These are phyloP conservation scores for Iberis pinnata DNA, from an alignment of 345 rosid genomes.

Conservation along the genomic window DNA sequence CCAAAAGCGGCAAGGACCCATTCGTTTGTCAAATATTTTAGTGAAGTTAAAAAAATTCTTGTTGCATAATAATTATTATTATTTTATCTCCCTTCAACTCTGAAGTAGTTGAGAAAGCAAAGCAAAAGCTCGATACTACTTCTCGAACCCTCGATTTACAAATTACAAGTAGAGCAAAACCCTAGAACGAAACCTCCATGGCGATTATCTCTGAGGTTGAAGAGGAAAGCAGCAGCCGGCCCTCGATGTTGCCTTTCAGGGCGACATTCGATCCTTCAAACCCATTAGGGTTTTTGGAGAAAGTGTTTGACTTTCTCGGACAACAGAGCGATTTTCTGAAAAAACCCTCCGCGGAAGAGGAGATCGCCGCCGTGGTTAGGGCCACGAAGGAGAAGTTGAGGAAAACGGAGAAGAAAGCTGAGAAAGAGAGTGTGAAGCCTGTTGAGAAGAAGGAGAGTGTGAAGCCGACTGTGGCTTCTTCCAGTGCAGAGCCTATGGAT, in stretches of 20 bases:
- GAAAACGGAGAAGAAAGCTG: constrained; percentile 26
- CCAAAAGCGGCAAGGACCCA: no score
- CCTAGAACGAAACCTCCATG: constrained; percentile 45
- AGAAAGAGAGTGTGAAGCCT: constrained; percentile 19
- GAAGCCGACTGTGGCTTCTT: no score
- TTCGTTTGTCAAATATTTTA: no score
- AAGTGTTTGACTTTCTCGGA: constrained; percentile 58
- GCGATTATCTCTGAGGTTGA: constrained; percentile 63
- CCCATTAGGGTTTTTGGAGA: constrained; percentile 60
- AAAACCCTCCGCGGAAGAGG: constrained; percentile 52
- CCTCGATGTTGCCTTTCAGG: constrained; percentile 30
- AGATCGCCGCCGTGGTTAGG: constrained; percentile 41
- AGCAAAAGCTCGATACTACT: no score
- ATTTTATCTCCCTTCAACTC: no score
- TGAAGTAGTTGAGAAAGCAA: no score
- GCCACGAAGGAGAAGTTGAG: constrained; percentile 36
- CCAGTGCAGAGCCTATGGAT: constrained; percentile 21
- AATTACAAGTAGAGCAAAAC: no score
- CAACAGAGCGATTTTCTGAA: constrained; percentile 54
- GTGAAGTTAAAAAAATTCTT: no score
- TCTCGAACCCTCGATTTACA: no score
- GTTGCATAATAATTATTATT: no score
- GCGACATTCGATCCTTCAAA: constrained; percentile 53
- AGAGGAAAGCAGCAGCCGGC: constrained; percentile 23
- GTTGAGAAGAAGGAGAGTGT: constrained; percentile 13